phyloP scores from a whole-genome alignment of 768 basidiomycete genomes.

The Amanita exitialis region DNA sequence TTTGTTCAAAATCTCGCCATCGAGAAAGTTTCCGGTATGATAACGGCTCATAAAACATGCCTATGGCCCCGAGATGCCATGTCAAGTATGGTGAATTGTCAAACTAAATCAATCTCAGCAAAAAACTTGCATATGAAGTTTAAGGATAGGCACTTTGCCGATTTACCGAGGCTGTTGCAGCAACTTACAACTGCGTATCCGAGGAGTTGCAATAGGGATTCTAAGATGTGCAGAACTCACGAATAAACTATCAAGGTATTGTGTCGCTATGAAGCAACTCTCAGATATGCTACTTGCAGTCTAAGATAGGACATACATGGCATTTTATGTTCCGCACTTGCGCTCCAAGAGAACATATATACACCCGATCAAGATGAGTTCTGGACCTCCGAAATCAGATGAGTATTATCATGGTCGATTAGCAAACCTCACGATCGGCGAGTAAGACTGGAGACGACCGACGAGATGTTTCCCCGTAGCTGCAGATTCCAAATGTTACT shows the following conservation, averaged over 20 bases:
- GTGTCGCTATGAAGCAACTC: slow-evolving; percentile 1
- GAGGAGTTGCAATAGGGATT: slow-evolving; percentile 2
- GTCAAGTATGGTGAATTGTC: slow-evolving; percentile 4
- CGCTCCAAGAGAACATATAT: neutral
- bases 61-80: neutral
- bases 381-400: neutral
- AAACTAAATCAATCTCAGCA: slow-evolving; percentile 4
- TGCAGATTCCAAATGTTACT: too few species aligned
- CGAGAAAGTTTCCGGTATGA: too few species aligned
- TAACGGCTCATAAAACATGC: neutral
- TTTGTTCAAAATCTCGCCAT: neutral
- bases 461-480: too few species aligned
- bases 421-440: neutral
- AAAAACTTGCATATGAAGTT: neutral
- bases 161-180: slow-evolving; percentile 4
- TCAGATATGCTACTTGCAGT: slow-evolving; percentile 1
- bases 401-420: neutral
- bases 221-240: neutral
- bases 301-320: neutral
- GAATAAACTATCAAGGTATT: neutral
- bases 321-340: neutral
- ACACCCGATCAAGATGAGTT: neutral
- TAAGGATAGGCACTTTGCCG: neutral
- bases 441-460: too few species aligned
- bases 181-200: neutral